Conservation (phyloP, 75 land plant genomes). For the Pinus albicaulis region DNA sequence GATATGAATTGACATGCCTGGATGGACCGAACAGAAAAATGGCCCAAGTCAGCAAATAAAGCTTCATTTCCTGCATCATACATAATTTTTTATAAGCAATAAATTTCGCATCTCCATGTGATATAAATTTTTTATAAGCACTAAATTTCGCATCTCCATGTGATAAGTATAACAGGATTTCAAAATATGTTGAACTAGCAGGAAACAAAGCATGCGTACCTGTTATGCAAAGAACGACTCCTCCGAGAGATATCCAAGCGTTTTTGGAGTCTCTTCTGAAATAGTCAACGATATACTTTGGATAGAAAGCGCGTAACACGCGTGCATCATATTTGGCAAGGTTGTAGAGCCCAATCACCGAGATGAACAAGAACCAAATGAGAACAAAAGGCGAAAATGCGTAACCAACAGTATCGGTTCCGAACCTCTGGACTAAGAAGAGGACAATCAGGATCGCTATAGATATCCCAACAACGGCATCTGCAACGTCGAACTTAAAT, state of each 20-base stretch:
- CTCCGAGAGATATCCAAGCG: slow-evolving; percentile 80
- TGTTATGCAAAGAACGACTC: slow-evolving; percentile 54
- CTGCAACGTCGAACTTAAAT: slow-evolving; percentile 15
- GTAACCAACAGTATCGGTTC: slow-evolving; percentile 69
- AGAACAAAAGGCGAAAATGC: slow-evolving; percentile 60
- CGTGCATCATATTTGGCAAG: slow-evolving; percentile 47
- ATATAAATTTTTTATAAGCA: too few species aligned
- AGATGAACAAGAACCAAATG: slow-evolving; percentile 59
- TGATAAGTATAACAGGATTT: neutral
- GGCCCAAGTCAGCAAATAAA: slow-evolving; percentile 79
- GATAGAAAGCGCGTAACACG: slow-evolving; percentile 61
- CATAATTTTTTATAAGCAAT: too few species aligned
- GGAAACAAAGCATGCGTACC: slow-evolving; percentile 20
- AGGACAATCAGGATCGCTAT: slow-evolving; percentile 45
- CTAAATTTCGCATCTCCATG: too few species aligned
- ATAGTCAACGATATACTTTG: slow-evolving; percentile 47
- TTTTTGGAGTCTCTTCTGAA: slow-evolving; percentile 47
- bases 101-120: too few species aligned
- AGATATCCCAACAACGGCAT: slow-evolving; percentile 46
- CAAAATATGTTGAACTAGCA: slow-evolving; percentile 6
- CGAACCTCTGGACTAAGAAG: slow-evolving; percentile 61
- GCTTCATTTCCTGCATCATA: slow-evolving; percentile 64
- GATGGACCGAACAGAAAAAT: slow-evolving; percentile 51
- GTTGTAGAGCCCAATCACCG: slow-evolving; percentile 58
- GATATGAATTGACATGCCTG: slow-evolving; percentile 40